These are phyloP conservation scores for Kurtzmaniella cleridarum DNA, from an alignment of 805 yeast genomes.

Conservation along the genomic window DNA sequence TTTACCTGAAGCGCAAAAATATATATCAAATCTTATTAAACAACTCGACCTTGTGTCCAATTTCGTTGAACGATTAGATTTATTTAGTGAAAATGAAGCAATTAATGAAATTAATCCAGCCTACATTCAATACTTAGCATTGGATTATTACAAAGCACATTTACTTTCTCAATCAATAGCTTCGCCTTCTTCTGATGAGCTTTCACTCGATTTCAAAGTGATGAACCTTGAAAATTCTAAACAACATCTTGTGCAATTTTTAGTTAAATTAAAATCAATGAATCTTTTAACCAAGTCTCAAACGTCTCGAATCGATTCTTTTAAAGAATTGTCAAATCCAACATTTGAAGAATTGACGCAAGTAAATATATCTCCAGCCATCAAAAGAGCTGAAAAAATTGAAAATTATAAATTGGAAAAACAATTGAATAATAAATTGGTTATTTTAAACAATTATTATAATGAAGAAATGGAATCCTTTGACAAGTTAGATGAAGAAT, in stretches of 20 bases:
- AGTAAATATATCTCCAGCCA: constrained; percentile 29
- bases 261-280: constrained; percentile 42
- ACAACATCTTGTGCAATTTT: constrained; percentile 39
- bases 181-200: constrained; percentile 24
- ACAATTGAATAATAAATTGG: constrained; percentile 42
- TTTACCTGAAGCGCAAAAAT: constrained; percentile 34
- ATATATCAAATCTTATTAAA: constrained; percentile 31
- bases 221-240: constrained; percentile 29
- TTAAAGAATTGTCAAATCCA: constrained; percentile 38
- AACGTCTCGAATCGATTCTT: constrained; percentile 30
- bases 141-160: constrained; percentile 53
- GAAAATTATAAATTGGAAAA: constrained; percentile 59
- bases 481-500: constrained; percentile 56
- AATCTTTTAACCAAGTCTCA: constrained; percentile 37
- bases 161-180: constrained; percentile 13
- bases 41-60: constrained; percentile 41
- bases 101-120: constrained; percentile 63
- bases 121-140: constrained; percentile 53
- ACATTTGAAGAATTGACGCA: constrained; percentile 29
- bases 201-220: constrained; percentile 10
- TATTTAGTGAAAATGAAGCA: constrained; percentile 70
- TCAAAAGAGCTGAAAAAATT: constrained; percentile 66
- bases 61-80: constrained; percentile 40
- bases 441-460: constrained; percentile 27
- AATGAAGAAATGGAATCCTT: constrained; percentile 15